Evolutionary conservation across 2,329 filamentous ascomycete genomes (phyloP).

Genomic region (Exophiala sp.): DNA sequence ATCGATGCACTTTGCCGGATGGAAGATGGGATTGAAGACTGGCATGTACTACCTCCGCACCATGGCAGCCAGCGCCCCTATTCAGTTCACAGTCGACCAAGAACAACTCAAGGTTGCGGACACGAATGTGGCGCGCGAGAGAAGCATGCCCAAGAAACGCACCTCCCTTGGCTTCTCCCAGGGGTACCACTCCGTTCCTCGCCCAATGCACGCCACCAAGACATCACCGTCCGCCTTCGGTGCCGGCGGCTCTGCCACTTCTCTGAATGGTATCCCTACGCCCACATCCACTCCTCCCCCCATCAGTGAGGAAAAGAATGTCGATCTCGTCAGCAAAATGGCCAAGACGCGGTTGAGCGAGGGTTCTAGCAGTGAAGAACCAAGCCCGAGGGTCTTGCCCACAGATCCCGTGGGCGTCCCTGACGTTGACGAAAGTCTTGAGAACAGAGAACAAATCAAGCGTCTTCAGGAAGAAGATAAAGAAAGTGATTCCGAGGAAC

Average conservation of each 20-base stretch:
- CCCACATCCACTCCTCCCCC: slow-evolving; percentile 62
- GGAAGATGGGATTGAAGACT: slow-evolving; percentile 98
- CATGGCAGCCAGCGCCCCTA: slow-evolving; percentile 91
- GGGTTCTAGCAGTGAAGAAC: slow-evolving; percentile 68
- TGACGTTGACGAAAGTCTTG: slow-evolving; percentile 59
- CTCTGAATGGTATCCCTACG: slow-evolving; percentile 60
- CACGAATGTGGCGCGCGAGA: slow-evolving; percentile 64
- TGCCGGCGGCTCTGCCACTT: slow-evolving; percentile 35
- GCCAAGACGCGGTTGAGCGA: slow-evolving; percentile 55
- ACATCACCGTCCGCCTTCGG: slow-evolving; percentile 30
- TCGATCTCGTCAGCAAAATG: slow-evolving; percentile 40
- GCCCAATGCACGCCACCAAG: slow-evolving; percentile 60
- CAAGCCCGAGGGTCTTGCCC: slow-evolving; percentile 64
- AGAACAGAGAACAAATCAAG: slow-evolving; percentile 30
- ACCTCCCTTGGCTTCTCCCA: slow-evolving; percentile 53
- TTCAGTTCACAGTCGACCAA: slow-evolving; percentile 98
- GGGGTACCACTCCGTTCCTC: slow-evolving; percentile 56
- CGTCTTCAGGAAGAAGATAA: slow-evolving; percentile 67
- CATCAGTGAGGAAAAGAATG: slow-evolving; percentile 48
- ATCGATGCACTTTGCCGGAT: slow-evolving; percentile 97
- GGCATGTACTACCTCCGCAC: slow-evolving; percentile 99
- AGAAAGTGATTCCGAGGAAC: slow-evolving; percentile 62
- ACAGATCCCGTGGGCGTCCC: slow-evolving; percentile 60
- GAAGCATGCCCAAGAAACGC: slow-evolving; percentile 58
- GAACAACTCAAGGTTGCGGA: slow-evolving; percentile 85